Conservation (phyloP, 306 rosid genomes). For the Alnus glutinosa region DNA sequence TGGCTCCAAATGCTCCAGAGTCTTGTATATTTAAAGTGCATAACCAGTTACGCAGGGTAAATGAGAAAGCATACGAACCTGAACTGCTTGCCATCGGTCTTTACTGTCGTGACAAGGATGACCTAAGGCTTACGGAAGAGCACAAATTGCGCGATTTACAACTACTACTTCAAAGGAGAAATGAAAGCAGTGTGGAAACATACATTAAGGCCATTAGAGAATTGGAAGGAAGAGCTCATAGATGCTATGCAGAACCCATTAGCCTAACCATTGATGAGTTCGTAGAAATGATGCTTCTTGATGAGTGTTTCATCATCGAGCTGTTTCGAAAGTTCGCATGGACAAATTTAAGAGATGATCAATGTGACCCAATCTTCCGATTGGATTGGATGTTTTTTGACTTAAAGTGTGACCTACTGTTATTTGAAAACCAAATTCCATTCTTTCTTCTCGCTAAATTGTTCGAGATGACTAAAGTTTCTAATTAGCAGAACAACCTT, state of each 20-base stretch:
- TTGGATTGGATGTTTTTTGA: not conserved
- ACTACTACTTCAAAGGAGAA: not conserved
- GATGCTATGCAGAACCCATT: not conserved
- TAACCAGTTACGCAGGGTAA: not conserved
- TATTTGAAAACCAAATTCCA: not conserved
- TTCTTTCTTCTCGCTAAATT: not conserved
- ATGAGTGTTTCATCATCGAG: not conserved
- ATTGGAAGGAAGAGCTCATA: not conserved
- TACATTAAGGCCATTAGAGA: not conserved
- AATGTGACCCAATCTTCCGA: not conserved
- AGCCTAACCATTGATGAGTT: not conserved
- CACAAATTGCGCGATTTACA: not conserved
- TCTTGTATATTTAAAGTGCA: not conserved
- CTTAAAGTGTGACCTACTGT: not conserved
- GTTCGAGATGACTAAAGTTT: not conserved
- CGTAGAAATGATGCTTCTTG: not conserved
- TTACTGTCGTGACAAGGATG: not conserved
- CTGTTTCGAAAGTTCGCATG: not conserved
- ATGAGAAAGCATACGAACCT: not conserved
- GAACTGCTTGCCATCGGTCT: not conserved
- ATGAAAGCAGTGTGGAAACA: not conserved
- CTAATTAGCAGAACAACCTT: too few relatives aligned
- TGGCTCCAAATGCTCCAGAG: not conserved
- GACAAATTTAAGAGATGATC: not conserved
- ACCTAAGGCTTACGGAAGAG: not conserved